Base-by-base conservation (phyloP, 768 basidiomycete genomes). In the Phlegmacium glaucopus region DNA sequence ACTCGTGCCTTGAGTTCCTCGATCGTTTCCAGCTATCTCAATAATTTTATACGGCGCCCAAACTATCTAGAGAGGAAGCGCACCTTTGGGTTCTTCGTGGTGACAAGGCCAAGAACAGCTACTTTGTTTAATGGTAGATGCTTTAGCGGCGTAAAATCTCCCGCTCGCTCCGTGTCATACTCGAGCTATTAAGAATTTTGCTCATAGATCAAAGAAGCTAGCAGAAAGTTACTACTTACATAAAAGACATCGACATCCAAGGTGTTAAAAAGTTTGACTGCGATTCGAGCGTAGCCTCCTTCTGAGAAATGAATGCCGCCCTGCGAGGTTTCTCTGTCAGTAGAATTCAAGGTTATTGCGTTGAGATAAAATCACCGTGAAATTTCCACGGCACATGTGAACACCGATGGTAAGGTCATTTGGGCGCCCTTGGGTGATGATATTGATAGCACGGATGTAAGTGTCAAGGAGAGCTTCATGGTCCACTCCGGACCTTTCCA, bases 361-460 rank as follows among this genome's bases (percentile, higher is more conserved):
- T 3, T 4, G 28, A 35, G 28, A 34, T 27, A 39, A 22, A 49
- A 55, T 50, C 69, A 87, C 62, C 61, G 64, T 75, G 58, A 65
- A 76, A 52, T 77, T 76, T 25, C 77, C 76, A 50, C 82, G 71
- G 58, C 83, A 85, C 65, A 83, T 75, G 58, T 85, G 83, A 25
- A 84, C 56, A 22, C 80, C 75, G 25, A 80, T 62, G 35, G 65
- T 75, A 53, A 85, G 64, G 61, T 83, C 81, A 40, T 57, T 60
- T 6, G 83, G 82, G 18, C 78, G 72, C 39, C 69, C 76, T 49
- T 72, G 63, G 2, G 81, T 72, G 52, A 77, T 74, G 13, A 74
- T 60, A 60, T 79, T 83, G 71, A 85, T 82, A 16, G 81, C 77
- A 42, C 77, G 72, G 60, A 86, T 80, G 60, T 88, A 88, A 5